Percentiles rank a stretch among this genome's conserved stretches.
phyloP scores from a whole-genome alignment of 495 filamentous ascomycete genomes.

The Lasiosphaeris hirsuta region DNA sequence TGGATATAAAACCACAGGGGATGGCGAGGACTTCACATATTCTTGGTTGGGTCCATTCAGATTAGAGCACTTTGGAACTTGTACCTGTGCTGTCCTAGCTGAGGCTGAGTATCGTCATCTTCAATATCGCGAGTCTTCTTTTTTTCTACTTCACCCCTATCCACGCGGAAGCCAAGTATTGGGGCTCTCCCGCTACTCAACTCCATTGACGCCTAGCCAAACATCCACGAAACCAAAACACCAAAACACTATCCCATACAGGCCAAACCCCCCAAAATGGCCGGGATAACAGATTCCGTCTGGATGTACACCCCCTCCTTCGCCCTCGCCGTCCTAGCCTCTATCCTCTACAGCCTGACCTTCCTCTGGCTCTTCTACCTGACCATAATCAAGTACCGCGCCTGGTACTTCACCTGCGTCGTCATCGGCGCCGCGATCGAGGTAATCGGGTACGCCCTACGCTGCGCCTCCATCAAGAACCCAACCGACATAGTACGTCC shows the following conservation, averaged over 20 bases:
- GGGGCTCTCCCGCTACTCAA: background rate
- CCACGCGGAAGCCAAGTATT: too few species aligned
- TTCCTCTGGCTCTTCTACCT: constrained; percentile 26
- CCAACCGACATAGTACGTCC: constrained; percentile 32
- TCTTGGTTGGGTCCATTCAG: too few species aligned
- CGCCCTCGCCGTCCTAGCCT: constrained; percentile 23
- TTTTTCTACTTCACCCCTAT: too few species aligned
- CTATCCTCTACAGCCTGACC: constrained; percentile 27
- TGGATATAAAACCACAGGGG: too few species aligned
- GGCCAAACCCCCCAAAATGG: background rate
- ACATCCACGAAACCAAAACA: background rate
- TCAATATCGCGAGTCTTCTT: too few species aligned
- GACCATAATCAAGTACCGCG: constrained; percentile 27
- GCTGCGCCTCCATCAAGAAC: constrained; percentile 32
- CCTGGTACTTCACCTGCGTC: constrained; percentile 31
- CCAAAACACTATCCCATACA: too few species aligned
- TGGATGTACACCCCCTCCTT: constrained; percentile 34
- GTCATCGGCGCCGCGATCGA: constrained; percentile 38
- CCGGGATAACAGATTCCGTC: background rate
- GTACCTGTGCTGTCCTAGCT: too few species aligned
- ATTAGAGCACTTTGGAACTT: too few species aligned
- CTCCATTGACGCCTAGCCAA: too few species aligned
- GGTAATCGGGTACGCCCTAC: constrained; percentile 41
- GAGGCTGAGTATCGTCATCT: too few species aligned
- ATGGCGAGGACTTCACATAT: too few species aligned